phyloP scores from a whole-genome alignment of 441 rosid species.

The Erysimum pusillum region DNA sequence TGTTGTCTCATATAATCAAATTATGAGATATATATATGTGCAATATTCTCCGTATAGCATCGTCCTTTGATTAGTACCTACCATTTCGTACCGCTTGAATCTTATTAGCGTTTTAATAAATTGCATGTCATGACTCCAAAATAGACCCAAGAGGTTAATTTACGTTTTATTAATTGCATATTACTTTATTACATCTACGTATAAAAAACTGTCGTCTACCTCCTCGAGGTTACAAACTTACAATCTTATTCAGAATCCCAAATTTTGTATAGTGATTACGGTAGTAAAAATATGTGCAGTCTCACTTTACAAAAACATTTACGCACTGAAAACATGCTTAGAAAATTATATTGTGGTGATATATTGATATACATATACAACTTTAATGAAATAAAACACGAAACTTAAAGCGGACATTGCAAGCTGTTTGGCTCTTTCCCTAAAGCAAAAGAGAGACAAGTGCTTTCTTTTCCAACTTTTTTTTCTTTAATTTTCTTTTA shows the following conservation, averaged over 20 bases:
- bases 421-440: slow-evolving; percentile 46
- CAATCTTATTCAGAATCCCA: neutral
- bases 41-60: slow-evolving; percentile 25
- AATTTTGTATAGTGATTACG: neutral
- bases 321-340: slow-evolving; percentile 21
- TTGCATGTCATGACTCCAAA: slow-evolving; percentile 26
- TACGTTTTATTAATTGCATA: slow-evolving; percentile 14
- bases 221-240: neutral
- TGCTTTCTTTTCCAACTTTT: slow-evolving; percentile 39
- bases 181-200: neutral
- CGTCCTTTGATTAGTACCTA: slow-evolving; percentile 38
- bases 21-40: too few relatives aligned
- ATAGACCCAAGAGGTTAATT: slow-evolving; percentile 16
- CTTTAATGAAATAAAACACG: slow-evolving; percentile 27
- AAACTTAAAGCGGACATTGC: slow-evolving; percentile 42
- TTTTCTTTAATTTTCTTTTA: slow-evolving; percentile 19
- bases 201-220: neutral
- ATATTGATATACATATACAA: too few relatives aligned
- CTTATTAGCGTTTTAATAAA: slow-evolving; percentile 33
- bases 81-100: slow-evolving; percentile 40
- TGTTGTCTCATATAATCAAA: too few relatives aligned
- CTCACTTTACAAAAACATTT: slow-evolving; percentile 17
- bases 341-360: slow-evolving; percentile 6
- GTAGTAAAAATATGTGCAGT: neutral
- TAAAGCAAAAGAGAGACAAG: slow-evolving; percentile 44